These are phyloP conservation scores for Cicer cuneatum DNA, from an alignment of 306 rosid species.

Conservation along the genomic window DNA sequence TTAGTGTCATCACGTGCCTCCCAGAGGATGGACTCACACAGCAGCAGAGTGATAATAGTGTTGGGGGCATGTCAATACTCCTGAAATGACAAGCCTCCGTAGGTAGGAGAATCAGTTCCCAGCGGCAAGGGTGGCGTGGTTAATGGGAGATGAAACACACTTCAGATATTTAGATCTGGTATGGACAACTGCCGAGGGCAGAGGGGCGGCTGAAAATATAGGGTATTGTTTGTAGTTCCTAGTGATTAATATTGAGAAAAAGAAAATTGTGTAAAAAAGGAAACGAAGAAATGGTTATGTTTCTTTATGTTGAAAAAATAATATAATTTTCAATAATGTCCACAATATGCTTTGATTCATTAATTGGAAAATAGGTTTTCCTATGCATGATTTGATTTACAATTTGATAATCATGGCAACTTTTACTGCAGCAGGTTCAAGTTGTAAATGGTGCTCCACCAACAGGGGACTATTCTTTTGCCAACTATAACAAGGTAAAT, in stretches of 20 bases:
- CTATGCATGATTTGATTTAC: background rate
- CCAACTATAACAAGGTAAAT: slow-evolving; percentile 87
- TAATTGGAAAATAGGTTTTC: slow-evolving; percentile 5
- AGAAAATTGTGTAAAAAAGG: background rate
- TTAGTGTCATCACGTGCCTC: background rate
- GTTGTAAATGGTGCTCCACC: slow-evolving; percentile 88
- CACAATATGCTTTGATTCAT: background rate
- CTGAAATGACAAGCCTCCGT: background rate
- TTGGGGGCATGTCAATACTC: slow-evolving; percentile 2
- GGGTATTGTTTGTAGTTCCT: slow-evolving; percentile 3
- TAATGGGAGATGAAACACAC: background rate
- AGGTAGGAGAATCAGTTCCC: background rate
- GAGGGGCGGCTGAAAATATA: background rate
- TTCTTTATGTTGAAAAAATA: slow-evolving; percentile 1
- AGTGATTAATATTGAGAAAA: slow-evolving; percentile 13
- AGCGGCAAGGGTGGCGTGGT: background rate
- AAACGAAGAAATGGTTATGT: background rate
- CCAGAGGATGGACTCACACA: background rate
- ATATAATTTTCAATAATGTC: background rate
- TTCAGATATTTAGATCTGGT: slow-evolving; percentile 5
- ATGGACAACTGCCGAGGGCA: background rate
- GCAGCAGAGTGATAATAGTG: background rate
- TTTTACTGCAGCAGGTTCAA: slow-evolving; percentile 64
- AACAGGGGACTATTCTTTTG: slow-evolving; percentile 91
- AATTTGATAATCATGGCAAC: slow-evolving; percentile 15